Evolutionary conservation across 305 asterid genomes (phyloP).

Genomic region (Rubia occidens): DNA sequence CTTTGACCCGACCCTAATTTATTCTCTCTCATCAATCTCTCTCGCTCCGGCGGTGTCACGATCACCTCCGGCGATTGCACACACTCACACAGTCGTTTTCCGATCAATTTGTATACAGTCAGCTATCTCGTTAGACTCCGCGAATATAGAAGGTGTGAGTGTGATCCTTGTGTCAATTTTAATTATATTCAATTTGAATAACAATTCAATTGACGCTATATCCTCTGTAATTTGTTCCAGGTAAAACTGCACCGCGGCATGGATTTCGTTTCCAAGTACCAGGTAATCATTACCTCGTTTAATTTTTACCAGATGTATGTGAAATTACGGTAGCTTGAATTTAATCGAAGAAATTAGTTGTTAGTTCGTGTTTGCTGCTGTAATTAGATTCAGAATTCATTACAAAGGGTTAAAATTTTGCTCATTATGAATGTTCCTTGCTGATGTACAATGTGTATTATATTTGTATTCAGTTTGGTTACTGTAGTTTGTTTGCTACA

Average conservation of each 20-base stretch:
- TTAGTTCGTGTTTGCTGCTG: not conserved
- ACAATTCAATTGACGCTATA: not conserved
- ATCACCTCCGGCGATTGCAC: conserved; percentile 5
- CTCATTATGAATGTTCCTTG: no score
- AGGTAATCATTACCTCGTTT: conserved; percentile 30
- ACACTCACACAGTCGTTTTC: not conserved
- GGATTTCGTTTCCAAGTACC: conserved; percentile 65
- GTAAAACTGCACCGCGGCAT: conserved; percentile 21
- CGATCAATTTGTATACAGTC: not conserved
- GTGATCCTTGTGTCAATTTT: not conserved
- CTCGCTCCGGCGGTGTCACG: not conserved
- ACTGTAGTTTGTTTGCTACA: not conserved
- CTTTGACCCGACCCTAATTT: conserved; percentile 11
- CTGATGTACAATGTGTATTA: not conserved
- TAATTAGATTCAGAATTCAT: not conserved
- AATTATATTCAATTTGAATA: not conserved
- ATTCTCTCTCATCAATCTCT: not conserved
- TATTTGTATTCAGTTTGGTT: not conserved
- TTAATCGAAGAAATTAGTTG: not conserved
- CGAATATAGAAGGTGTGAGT: not conserved
- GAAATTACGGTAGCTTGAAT: not conserved
- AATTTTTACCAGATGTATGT: not conserved
- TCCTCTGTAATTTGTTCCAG: conserved; percentile 24
- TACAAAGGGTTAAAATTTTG: not conserved
- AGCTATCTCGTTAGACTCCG: not conserved